phyloP scores from a whole-genome alignment of 2,329 filamentous ascomycete genomes.

The Paracoccidioides brasiliensis region DNA sequence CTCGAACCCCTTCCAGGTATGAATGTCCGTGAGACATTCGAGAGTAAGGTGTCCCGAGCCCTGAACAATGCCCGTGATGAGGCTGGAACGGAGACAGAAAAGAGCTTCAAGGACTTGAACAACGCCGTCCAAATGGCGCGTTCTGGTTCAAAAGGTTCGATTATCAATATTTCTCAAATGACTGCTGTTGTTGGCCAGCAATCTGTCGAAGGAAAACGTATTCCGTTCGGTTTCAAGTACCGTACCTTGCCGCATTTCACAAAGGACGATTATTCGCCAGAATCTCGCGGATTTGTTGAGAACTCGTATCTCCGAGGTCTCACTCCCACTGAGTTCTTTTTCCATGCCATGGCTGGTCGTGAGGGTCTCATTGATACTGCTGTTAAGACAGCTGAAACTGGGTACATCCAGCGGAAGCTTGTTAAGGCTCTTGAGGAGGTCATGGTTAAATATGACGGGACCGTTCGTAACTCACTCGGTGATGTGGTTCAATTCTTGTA shows the following conservation, averaged over 20 bases:
- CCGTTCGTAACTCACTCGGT: conserved; percentile 88
- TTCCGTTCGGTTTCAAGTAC: conserved; percentile 98
- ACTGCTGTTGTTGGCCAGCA: conserved; percentile 95
- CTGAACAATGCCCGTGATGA: conserved; percentile 93
- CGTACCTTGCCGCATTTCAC: conserved; percentile 94
- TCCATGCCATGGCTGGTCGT: conserved; percentile 99
- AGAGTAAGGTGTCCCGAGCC: conserved; percentile 89
- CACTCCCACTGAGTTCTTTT: conserved; percentile 95
- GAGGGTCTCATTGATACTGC: conserved; percentile 99
- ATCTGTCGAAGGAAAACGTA: conserved; percentile 95
- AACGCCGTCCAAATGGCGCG: conserved; percentile 94
- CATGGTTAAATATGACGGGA: conserved; percentile 94
- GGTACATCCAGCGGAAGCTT: conserved; percentile 95
- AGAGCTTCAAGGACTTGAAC: conserved; percentile 88
- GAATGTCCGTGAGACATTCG: conserved; percentile 96
- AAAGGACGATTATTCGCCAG: conserved; percentile 96
- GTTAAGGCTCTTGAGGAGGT: conserved; percentile 98
- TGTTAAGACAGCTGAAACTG: conserved; percentile 97
- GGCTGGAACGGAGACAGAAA: conserved; percentile 82
- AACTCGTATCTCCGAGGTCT: conserved; percentile 95
- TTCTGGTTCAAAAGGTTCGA: conserved; percentile 95
- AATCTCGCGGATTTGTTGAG: conserved; percentile 93
- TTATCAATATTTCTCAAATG: conserved; percentile 99
- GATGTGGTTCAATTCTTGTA: conserved; percentile 97
- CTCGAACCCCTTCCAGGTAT: conserved; percentile 93